Evolutionary conservation across 768 basidiomycete genomes (phyloP), one percentile per base, ranked within the genome.

Genomic region (Agrocybe chaxingu): DNA sequence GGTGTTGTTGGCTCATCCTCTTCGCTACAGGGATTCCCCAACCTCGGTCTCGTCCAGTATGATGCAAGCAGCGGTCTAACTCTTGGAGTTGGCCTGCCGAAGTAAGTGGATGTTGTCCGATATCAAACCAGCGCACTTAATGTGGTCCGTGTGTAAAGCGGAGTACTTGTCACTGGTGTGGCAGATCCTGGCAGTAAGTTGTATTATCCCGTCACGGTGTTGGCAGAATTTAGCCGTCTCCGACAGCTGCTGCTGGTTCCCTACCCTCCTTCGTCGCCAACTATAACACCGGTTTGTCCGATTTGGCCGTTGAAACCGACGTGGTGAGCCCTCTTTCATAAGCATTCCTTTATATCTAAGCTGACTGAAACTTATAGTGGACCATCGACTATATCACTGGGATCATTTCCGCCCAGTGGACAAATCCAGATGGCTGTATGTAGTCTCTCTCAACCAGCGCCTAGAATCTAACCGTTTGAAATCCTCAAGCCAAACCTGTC

Each of bases 341-440:
- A 24, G 24, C 18, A 4, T n/a, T 46, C 43, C 10, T 37, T 7
- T 39, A 13, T 10, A 8, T 46, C 30, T 8, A 12, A 13, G 16
- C 6, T 6, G 4, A 51, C 11, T 18, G 32, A n/a, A 24, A 9
- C 32, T 51, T 11, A 39, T n/a, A 52, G 51, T 42, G 43, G 51
- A 34, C 39, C 2, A 38, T 52, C 29, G 45, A 52, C 31, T 45
- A 45, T 33, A 33, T 40, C 13, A 41, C 40, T 12, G 32, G 40
- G 11, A 19, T 19, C 8, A 42, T 49, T 12, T 42, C 12, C 13
- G 13, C 39, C 6, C 48, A 49, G 35, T 50, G 48, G 48, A 39
- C 44, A 16, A 50, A 50, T 36, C 48, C 48, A 10, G 48, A 50
- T 44, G 48, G 41, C 34, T 42, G 48, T 50, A 30, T 3, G 48